Base-by-base conservation (phyloP, 2,329 filamentous ascomycete species). In the Fusarium paranaense region DNA sequence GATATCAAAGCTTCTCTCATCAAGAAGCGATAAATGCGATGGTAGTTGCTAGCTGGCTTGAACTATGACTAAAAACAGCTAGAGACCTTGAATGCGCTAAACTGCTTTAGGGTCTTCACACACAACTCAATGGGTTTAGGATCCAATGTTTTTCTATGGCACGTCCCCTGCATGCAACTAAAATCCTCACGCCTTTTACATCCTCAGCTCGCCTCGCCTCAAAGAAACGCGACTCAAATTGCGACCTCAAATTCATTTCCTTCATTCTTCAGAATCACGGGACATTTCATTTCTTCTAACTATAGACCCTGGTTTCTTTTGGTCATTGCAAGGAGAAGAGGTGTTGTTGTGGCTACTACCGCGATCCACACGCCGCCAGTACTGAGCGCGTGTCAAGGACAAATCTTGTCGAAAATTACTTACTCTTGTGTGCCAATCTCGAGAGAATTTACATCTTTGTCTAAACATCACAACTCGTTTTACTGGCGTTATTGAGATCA, bases 131-230 rank as follows among this genome's bases (percentile, higher is more conserved):
- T 63, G 5, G 40, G 56, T 6, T 66, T 47, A 63, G 64, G 20
- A 25, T 18, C 45, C 22, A 27, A 27, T 50, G 18, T 27, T 50
- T 14, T 27, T 52, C 7, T 22, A 25, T 32, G 27, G 30, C 30
- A 32, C 20, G 2, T 40, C 25, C 37, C 35, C 8, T 5, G n/a
- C 22, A 2, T 32, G 32, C 32, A 47, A 30, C 20, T 18, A 57
- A 38, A n/a, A 63, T 66, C 61, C 59, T 27, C 64, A 66, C 37
- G 22, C 25, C 37, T 56, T 67, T 37, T 30, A 32, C 50, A 20
- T 27, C 16, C n/a, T 54, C 33, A 27, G 16, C 33, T 56, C n/a
- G 27, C 14, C 18, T 56, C 18, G 6, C 27, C 20, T 50, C 54
- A 16, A 56, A 66, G 59, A 64, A 62, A 45, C 62, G 20, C 42